Conservation (phyloP, 2,329 filamentous ascomycete genomes). For the Colletotrichum sp. region DNA sequence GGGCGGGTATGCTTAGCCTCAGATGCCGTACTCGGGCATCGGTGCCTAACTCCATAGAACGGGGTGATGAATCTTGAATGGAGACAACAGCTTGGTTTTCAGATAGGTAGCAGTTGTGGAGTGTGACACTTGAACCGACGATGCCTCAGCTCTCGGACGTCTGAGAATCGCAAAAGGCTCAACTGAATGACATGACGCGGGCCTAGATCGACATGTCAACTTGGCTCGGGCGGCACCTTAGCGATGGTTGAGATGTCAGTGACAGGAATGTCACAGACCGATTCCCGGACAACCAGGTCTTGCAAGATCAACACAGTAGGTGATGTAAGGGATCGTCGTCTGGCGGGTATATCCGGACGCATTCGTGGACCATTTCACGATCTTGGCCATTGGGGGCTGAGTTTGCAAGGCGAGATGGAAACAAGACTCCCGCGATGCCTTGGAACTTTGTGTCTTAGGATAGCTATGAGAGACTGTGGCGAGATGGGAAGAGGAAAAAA, state of each 20-base stretch:
- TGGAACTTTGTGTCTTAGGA: slow-evolving; percentile 5
- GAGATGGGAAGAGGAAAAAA: not conserved
- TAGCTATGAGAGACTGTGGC: not conserved
- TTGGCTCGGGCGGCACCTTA: not conserved
- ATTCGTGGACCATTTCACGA: not conserved
- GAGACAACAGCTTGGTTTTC: not conserved
- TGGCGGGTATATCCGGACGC: not conserved
- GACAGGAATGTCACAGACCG: not conserved
- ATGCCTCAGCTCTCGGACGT: not conserved
- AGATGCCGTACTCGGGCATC: not conserved
- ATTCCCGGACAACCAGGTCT: not conserved
- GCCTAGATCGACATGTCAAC: not conserved
- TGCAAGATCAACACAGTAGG: not conserved
- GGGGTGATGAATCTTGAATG: not conserved
- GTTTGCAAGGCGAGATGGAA: not conserved
- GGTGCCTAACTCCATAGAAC: not conserved
- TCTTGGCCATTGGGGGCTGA: not conserved
- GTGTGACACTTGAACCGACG: not conserved
- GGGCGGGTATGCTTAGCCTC: not conserved
- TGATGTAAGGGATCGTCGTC: slow-evolving; percentile 14
- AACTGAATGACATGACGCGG: not conserved
- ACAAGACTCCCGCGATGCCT: not conserved
- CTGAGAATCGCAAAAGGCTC: not conserved
- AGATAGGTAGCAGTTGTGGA: not conserved
- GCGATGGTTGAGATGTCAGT: not conserved